phyloP scores from a whole-genome alignment of 2,329 filamentous ascomycete species.

The Pseudogymnoascus sp. region DNA sequence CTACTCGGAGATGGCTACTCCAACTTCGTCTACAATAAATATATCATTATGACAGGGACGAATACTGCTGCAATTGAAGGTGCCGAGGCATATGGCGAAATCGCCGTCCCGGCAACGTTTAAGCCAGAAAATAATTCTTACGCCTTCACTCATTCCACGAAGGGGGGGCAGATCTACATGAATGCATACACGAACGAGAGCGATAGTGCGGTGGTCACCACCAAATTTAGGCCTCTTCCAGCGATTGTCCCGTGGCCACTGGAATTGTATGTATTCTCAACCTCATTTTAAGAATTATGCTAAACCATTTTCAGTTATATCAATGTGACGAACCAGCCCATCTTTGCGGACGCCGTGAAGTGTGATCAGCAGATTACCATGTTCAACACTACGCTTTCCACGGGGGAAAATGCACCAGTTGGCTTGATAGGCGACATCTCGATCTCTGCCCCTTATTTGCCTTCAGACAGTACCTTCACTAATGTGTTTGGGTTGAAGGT shows the following conservation, averaged over 20 bases:
- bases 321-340: slow-evolving; percentile 48
- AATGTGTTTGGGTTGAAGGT: slow-evolving; percentile 30
- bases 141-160: neutral
- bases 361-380: slow-evolving; percentile 39
- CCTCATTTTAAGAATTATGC: slow-evolving; percentile 25
- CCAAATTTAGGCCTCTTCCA: slow-evolving; percentile 21
- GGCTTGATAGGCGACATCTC: slow-evolving; percentile 28
- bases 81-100: slow-evolving; percentile 36
- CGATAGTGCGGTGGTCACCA: neutral
- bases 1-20: slow-evolving; percentile 41
- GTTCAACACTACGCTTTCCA: slow-evolving; percentile 38
- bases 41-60: slow-evolving; percentile 37
- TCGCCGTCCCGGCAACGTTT: slow-evolving; percentile 22
- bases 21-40: slow-evolving; percentile 42
- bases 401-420: slow-evolving; percentile 26
- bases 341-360: slow-evolving; percentile 33
- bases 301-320: slow-evolving; percentile 33
- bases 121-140: neutral
- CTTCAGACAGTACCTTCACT: slow-evolving; percentile 24
- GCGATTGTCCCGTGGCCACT: neutral
- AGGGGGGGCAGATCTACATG: slow-evolving; percentile 16
- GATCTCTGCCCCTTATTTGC: slow-evolving; percentile 26
- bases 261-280: slow-evolving; percentile 23
- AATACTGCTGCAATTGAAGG: slow-evolving; percentile 36
- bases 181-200: slow-evolving; percentile 28